Percentiles rank a stretch among this genome's conserved stretches.
Evolutionary conservation across 1,284 basidiomycete species (phyloP).

Genomic region (Trametes polyzona): DNA sequence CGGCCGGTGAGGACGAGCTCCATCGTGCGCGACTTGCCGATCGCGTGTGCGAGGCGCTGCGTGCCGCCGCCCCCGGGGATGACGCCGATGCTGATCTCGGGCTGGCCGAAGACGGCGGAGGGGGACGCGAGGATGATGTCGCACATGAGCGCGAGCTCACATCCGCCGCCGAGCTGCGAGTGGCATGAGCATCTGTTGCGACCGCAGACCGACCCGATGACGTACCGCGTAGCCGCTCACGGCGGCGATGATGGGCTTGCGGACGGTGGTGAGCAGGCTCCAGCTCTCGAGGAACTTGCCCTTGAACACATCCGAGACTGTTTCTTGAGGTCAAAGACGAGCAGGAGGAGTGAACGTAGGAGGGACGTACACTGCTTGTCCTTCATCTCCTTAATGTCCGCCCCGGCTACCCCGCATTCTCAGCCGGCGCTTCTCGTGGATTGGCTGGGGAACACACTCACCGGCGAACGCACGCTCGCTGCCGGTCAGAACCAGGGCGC

Average conservation of each 20-base stretch:
- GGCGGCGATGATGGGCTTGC: constrained; percentile 95
- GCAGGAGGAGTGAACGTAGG: background rate
- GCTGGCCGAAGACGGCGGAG: constrained; percentile 93
- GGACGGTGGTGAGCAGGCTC: constrained; percentile 75
- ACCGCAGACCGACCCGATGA: constrained; percentile 1
- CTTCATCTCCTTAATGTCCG: constrained; percentile 94
- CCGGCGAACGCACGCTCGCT: constrained; percentile 94
- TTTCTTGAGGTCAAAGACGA: background rate
- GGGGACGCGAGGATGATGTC: constrained; percentile 97
- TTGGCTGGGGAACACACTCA: constrained; percentile 36
- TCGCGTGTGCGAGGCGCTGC: constrained; percentile 82
- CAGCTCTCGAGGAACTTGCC: constrained; percentile 91
- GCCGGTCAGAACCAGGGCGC: constrained; percentile 93
- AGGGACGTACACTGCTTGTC: constrained; percentile 78
- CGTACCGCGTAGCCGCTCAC: constrained; percentile 94
- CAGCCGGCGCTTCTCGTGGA: background rate
- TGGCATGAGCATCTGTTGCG: background rate
- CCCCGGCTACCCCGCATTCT: constrained; percentile 60
- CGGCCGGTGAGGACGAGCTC: constrained; percentile 93
- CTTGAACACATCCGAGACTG: constrained; percentile 87
- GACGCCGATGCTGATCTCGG: constrained; percentile 96
- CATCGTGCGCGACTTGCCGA: constrained; percentile 97
- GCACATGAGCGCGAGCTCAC: constrained; percentile 95
- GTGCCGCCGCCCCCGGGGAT: constrained; percentile 87
- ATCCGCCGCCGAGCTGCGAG: constrained; percentile 88